These are phyloP conservation scores for Saccharomyces hybrid DNA, from an alignment of 1,139 yeast genomes.

Conservation along the genomic window DNA sequence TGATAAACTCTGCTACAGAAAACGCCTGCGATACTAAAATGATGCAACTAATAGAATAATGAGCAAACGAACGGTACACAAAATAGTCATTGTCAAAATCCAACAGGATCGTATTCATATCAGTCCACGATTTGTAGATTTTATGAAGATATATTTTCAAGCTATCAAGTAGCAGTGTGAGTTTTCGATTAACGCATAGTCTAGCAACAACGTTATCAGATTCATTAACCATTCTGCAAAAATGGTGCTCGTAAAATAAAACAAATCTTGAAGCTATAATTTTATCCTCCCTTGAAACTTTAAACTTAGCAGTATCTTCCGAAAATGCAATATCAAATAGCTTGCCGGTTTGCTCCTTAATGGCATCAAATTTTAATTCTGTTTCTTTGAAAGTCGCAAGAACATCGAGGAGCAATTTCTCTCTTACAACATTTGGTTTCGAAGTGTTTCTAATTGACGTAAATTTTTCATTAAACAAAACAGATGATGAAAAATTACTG, in stretches of 20 bases:
- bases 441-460: conserved; percentile 26
- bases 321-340: conserved; percentile 17
- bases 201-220: conserved; percentile 21
- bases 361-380: conserved; percentile 13
- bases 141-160: conserved; percentile 5
- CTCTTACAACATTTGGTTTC: conserved; percentile 16
- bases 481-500: conserved; percentile 17
- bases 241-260: conserved; percentile 13
- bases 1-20: conserved; percentile 7
- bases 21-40: conserved; percentile 13
- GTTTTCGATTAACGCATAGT: conserved; percentile 10
- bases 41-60: conserved; percentile 13
- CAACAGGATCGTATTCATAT: conserved; percentile 15
- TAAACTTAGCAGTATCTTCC: conserved; percentile 1
- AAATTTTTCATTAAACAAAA: conserved; percentile 22
- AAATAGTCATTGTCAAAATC: conserved; percentile 16
- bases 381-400: conserved; percentile 11
- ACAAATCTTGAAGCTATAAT: conserved; percentile 13
- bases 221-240: conserved; percentile 12
- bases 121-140: conserved; percentile 13
- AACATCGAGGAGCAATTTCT: conserved; percentile 15
- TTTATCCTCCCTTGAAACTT: conserved; percentile 9
- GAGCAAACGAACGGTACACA: conserved; percentile 10
- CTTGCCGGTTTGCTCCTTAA: conserved; percentile 17
- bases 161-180: conserved; percentile 2